These are phyloP conservation scores for Talaromyces pinophilus DNA, from an alignment of 2,329 filamentous ascomycete species.

Conservation along the genomic window DNA sequence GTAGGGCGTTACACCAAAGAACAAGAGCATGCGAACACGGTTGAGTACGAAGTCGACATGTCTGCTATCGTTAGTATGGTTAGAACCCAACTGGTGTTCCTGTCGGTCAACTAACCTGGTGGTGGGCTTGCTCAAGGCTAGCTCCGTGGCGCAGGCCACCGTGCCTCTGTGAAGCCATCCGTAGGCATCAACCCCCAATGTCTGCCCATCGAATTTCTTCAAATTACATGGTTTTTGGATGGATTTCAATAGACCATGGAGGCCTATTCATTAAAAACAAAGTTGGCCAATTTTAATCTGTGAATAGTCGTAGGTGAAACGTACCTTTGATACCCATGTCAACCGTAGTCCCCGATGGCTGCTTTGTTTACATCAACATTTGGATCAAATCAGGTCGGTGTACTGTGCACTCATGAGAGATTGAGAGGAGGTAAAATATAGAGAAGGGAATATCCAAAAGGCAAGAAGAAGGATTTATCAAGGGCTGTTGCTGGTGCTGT, in stretches of 20 bases:
- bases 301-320: slow-evolving; percentile 10
- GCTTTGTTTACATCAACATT: slow-evolving; percentile 31
- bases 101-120: slow-evolving; percentile 64
- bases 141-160: slow-evolving; percentile 83
- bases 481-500: slow-evolving; percentile 4
- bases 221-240: slow-evolving; percentile 88
- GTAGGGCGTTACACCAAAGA: slow-evolving; percentile 93
- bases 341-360: slow-evolving; percentile 33
- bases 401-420: slow-evolving; percentile 20
- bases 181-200: slow-evolving; percentile 93
- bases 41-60: slow-evolving; percentile 89
- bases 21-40: slow-evolving; percentile 87
- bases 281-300: neutral
- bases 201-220: slow-evolving; percentile 84
- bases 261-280: slow-evolving; percentile 57
- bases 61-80: slow-evolving; percentile 49
- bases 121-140: slow-evolving; percentile 85
- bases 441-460: slow-evolving; percentile 13
- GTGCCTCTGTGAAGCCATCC: slow-evolving; percentile 97
- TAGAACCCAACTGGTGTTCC: no score
- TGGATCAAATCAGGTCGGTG: slow-evolving; percentile 20
- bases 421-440: slow-evolving; percentile 19
- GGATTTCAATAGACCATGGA: slow-evolving; percentile 89
- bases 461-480: neutral
- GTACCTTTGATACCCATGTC: slow-evolving; percentile 51